Conservation (phyloP, 2,329 filamentous ascomycete species). For the Diaporthe sp. region DNA sequence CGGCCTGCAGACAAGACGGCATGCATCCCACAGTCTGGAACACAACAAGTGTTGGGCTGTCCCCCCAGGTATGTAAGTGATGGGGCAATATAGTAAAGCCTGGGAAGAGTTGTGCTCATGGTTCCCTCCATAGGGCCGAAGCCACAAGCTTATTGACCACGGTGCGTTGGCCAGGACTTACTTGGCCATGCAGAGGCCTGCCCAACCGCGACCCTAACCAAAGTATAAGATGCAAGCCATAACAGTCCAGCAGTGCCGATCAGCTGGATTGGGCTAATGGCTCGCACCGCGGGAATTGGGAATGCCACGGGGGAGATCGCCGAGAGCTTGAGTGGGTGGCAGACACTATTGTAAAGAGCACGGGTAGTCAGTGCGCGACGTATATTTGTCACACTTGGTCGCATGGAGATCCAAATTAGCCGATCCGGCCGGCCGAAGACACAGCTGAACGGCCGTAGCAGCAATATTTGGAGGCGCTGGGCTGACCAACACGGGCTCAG, state of each 20-base stretch:
- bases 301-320: neutral
- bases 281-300: neutral
- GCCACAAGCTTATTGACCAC: neutral
- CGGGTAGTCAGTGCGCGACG: neutral
- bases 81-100: neutral
- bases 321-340: neutral
- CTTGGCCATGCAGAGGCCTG: too few species aligned
- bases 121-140: neutral
- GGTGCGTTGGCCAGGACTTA: neutral
- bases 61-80: neutral
- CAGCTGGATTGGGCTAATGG: neutral
- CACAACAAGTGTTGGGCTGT: neutral
- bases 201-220: neutral
- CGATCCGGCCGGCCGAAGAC: slow-evolving; percentile 4
- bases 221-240: neutral
- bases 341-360: neutral
- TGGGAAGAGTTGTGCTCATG: neutral
- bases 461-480: neutral
- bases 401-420: neutral
- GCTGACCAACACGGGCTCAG: neutral
- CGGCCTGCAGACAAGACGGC: neutral
- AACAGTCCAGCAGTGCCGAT: neutral
- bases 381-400: neutral
- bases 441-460: neutral
- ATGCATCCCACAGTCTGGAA: neutral